Evolutionary conservation across 108 stramenopile genomes (phyloP).

Genomic region (Stephanodiscus minutulus): DNA sequence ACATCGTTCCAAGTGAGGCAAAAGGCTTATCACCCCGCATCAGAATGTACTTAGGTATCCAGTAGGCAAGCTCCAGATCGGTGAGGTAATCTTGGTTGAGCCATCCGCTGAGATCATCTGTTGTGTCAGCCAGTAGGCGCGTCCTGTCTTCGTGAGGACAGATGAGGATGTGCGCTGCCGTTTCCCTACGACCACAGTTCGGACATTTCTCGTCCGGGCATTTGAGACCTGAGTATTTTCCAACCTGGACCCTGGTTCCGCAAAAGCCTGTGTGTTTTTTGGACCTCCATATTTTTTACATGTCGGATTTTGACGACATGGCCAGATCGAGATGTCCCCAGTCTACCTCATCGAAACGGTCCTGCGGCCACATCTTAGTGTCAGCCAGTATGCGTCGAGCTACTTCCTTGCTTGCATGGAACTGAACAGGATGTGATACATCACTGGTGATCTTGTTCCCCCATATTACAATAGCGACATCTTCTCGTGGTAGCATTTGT

Average conservation of each 20-base stretch:
- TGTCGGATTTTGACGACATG: not conserved
- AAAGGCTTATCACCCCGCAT: not conserved
- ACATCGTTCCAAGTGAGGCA: not conserved
- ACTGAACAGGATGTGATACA: not conserved
- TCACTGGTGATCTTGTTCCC: not conserved
- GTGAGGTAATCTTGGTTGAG: not conserved
- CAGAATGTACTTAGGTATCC: constrained; percentile 2
- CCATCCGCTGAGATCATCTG: not conserved
- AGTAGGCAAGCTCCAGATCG: constrained; percentile 1
- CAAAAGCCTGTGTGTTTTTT: not conserved
- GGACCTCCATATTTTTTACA: not conserved
- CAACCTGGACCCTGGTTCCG: not conserved
- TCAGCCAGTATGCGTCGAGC: not conserved
- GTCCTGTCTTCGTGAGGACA: not conserved
- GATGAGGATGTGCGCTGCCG: not conserved
- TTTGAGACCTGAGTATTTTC: not conserved
- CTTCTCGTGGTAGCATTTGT: not conserved
- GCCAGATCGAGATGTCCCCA: not conserved
- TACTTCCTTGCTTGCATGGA: not conserved
- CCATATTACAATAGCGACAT: not conserved
- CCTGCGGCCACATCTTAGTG: not conserved
- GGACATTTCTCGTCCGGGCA: not conserved
- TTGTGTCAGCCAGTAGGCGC: not conserved
- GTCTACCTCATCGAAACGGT: not conserved
- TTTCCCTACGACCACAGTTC: not conserved